Evolutionary conservation across 495 filamentous ascomycete genomes (phyloP), one percentile per base, ranked within the genome.

Genomic region (Pyronema domesticum): DNA sequence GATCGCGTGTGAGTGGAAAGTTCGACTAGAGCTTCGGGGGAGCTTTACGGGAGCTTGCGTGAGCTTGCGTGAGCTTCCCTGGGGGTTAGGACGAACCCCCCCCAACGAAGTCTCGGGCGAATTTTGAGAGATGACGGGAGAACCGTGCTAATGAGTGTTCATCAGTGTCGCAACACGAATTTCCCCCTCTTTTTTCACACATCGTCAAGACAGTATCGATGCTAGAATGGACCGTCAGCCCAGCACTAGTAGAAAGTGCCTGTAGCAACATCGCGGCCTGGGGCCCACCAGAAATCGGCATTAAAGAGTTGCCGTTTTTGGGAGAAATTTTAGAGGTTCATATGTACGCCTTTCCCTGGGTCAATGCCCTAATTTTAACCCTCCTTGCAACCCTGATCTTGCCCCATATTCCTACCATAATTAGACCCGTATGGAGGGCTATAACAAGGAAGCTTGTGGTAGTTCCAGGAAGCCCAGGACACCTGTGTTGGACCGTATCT

Each of bases 191-290:
- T 14, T 65, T 65, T 55, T 43, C 56, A 14, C 60, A 65, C 36
- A 23, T 65, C 5, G 63, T 65, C 11, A 60, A 65, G 44, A 62
- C 58, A 14, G 58, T 65, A 17, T 61, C 62, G 10, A 53, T 61
- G 11, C 51, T 65, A 36, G 63, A 65, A 23, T 65, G 65, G 56
- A 49, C 53, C 7, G 62, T 65, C 23, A 65, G 58, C 46, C 62
- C 63, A 46, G 64, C 63, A 17, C 54, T 65, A 19, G 51, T 65
- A 35, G 63, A 65, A 39, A 66, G 63, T 6, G 63, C 63, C 49
- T 65, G 63, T 46, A 61, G 62, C 19, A 65, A 65, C 51, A 65
- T 65, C 46, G 63, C 63, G 19, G 56, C 58, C 33, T 65, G 63
- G 63, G 56, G 51, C 11, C 48, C 45, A 30, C 63, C 63, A 30